Conservation (phyloP, 371 early-diverging fungal species). For the Syncephalastrum racemosum region DNA sequence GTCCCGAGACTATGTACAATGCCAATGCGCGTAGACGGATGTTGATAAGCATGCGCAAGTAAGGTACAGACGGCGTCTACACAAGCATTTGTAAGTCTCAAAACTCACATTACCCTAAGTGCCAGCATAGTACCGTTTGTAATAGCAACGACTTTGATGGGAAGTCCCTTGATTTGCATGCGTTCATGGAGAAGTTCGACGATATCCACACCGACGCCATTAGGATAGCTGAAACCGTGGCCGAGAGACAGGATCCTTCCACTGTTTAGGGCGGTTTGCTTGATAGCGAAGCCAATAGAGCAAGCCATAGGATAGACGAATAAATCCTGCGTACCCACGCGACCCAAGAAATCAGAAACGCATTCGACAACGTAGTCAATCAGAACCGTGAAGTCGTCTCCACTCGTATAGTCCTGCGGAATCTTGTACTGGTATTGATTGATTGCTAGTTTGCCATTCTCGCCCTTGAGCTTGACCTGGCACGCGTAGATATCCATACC, state of each 20-base stretch:
- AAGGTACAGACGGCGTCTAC: conserved; percentile 91
- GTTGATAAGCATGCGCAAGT: conserved; percentile 84
- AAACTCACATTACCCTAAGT: neutral
- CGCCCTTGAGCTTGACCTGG: conserved; percentile 53
- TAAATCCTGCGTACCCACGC: conserved; percentile 49
- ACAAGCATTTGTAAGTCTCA: neutral
- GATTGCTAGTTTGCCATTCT: conserved; percentile 46
- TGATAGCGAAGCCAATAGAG: conserved; percentile 47
- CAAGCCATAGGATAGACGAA: conserved; percentile 53
- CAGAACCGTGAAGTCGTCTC: conserved; percentile 60
- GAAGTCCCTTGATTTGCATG: conserved; percentile 37
- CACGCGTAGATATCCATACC: conserved; percentile 69
- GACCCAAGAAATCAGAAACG: conserved; percentile 42
- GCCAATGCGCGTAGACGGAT: conserved; percentile 82
- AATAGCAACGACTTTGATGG: conserved; percentile 49
- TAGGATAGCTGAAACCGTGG: conserved; percentile 45
- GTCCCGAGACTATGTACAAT: conserved; percentile 95
- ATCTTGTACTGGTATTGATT: conserved; percentile 73
- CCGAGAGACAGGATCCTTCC: conserved; percentile 41
- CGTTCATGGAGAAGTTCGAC: conserved; percentile 46
- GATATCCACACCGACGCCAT: conserved; percentile 46
- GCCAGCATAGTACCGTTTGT: conserved; percentile 67
- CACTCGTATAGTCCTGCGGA: conserved; percentile 72
- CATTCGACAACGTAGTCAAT: conserved; percentile 89
- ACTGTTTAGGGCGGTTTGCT: conserved; percentile 40